Conservation (phyloP, 768 basidiomycete genomes). For the Lyophyllum semitale region DNA sequence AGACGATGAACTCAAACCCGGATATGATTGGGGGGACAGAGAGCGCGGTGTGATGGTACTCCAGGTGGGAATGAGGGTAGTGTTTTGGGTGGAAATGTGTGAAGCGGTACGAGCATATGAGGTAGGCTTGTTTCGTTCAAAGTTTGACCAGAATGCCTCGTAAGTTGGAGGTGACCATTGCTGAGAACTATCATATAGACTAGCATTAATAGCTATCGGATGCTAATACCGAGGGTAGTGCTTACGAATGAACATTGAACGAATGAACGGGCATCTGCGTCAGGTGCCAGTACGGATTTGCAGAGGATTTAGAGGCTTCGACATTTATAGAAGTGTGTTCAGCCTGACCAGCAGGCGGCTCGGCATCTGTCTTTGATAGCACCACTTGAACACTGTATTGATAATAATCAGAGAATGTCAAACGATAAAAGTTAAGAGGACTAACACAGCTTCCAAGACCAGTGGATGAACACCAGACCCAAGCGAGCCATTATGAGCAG, state of each 20-base stretch:
- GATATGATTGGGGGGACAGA: not conserved
- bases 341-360: not conserved
- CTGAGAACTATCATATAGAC: not conserved
- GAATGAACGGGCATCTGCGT: not conserved
- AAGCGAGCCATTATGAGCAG: not conserved
- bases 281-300: conserved; percentile 8
- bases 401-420: too few relatives aligned
- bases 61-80: not conserved
- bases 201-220: not conserved
- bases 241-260: not conserved
- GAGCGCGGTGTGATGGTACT: not conserved
- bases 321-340: not conserved
- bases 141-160: not conserved
- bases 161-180: not conserved
- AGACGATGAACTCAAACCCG: not conserved
- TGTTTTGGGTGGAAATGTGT: not conserved
- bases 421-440: not conserved
- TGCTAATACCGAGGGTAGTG: too few relatives aligned
- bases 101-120: not conserved
- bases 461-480: conserved; percentile 2
- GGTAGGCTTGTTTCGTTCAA: not conserved
- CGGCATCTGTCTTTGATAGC: not conserved
- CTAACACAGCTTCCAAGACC: conserved; percentile 1
- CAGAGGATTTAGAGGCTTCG: not conserved
- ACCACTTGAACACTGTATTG: not conserved